Evolutionary conservation across 202 grass and related monocot species (phyloP).

Genomic region (Bolboschoenoplectus hybrid): DNA sequence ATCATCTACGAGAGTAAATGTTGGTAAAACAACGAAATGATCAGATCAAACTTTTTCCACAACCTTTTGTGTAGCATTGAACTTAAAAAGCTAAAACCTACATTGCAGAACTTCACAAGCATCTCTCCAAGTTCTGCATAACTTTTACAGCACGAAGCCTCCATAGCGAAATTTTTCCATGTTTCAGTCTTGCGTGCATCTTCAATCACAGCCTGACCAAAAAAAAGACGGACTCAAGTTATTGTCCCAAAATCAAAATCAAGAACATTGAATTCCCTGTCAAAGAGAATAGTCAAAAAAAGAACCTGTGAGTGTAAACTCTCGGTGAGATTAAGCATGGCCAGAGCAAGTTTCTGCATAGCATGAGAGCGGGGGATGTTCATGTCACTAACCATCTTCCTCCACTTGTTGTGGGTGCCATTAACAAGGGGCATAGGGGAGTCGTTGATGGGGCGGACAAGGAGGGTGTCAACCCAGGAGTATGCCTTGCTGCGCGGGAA

Average conservation of each 20-base stretch:
- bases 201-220: conserved; percentile 78
- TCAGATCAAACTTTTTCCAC: conserved; percentile 25
- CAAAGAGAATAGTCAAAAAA: background rate
- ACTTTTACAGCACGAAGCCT: conserved; percentile 71
- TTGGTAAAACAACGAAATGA: conserved; percentile 10
- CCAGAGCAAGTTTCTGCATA: conserved; percentile 87
- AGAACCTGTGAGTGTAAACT: conserved; percentile 77
- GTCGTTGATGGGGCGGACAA: conserved; percentile 73
- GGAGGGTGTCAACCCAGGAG: conserved; percentile 90
- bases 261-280: background rate
- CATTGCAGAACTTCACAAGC: conserved; percentile 88
- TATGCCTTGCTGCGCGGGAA: conserved; percentile 87
- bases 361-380: conserved; percentile 62
- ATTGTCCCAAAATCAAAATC: background rate
- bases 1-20: conserved; percentile 90
- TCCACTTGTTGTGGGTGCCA: conserved; percentile 90
- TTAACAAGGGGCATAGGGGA: conserved; percentile 70
- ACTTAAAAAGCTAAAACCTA: conserved; percentile 47
- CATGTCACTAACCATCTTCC: conserved; percentile 82
- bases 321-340: conserved; percentile 81
- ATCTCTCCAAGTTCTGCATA: conserved; percentile 92
- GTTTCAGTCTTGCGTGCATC: conserved; percentile 62
- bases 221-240: background rate
- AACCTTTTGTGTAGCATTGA: conserved; percentile 44
- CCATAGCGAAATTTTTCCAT: conserved; percentile 88